phyloP scores from a whole-genome alignment of 805 yeast species.

The Ogataea kodamae region DNA sequence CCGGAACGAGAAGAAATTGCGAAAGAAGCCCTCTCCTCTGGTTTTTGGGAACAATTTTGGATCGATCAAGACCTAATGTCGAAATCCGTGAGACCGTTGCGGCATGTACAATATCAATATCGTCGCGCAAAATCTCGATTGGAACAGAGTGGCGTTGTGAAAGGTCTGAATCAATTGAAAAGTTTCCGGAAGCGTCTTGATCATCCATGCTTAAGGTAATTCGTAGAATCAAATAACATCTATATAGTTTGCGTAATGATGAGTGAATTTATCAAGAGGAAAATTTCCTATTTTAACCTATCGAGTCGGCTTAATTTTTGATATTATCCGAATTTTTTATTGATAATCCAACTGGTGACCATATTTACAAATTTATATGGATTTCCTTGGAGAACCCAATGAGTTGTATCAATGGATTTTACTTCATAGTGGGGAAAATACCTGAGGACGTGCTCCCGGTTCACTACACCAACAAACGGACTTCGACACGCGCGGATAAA shows the following conservation, averaged over 20 bases:
- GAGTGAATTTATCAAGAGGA: too few species aligned
- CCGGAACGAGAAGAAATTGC: slow-evolving; percentile 54
- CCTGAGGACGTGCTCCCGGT: slow-evolving; percentile 12
- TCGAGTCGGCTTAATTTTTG: slow-evolving; percentile 11
- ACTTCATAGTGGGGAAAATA: slow-evolving; percentile 66
- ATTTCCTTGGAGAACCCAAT: slow-evolving; percentile 87
- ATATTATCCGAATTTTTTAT: slow-evolving; percentile 7
- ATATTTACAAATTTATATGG: slow-evolving; percentile 66
- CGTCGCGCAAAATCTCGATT: too few species aligned
- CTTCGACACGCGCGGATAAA: slow-evolving; percentile 77
- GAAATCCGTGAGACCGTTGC: slow-evolving; percentile 13
- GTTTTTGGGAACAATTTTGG: slow-evolving; percentile 32
- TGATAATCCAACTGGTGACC: slow-evolving; percentile 46
- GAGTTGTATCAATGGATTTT: slow-evolving; percentile 75
- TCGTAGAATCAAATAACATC: too few species aligned
- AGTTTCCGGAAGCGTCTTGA: too few species aligned
- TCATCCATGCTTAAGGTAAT: too few species aligned
- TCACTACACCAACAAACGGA: slow-evolving; percentile 28
- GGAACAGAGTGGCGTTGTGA: too few species aligned
- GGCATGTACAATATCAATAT: too few species aligned
- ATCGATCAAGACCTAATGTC: slow-evolving; percentile 25
- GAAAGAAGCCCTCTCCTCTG: slow-evolving; percentile 61
- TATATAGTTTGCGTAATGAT: too few species aligned
- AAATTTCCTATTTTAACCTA: slow-evolving; percentile 20
- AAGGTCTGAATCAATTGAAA: too few species aligned